Evolutionary conservation across 1,284 basidiomycete genomes (phyloP).

Genomic region (Flammula alnicola): DNA sequence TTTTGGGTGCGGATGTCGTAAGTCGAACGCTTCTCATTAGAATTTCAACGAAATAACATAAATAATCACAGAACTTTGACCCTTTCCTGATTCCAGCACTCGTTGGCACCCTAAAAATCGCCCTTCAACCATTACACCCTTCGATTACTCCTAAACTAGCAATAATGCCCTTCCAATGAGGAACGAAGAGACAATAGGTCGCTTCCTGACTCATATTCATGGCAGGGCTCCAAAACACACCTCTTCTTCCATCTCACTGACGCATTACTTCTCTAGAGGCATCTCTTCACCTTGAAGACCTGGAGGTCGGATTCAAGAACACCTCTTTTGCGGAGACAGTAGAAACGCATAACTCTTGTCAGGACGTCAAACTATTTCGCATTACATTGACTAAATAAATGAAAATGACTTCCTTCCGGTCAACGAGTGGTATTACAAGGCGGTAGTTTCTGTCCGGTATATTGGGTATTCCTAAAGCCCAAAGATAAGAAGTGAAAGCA

Average conservation of each 20-base stretch:
- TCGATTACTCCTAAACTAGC: conserved; percentile 35
- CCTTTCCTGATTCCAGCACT: conserved; percentile 63
- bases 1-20: conserved; percentile 77
- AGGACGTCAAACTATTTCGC: conserved; percentile 45
- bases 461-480: no score
- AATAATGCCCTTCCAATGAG: conserved; percentile 63
- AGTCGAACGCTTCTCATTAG: conserved; percentile 19
- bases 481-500: background rate
- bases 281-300: conserved; percentile 25
- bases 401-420: no score
- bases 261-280: conserved; percentile 9
- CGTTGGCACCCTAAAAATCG: conserved; percentile 53
- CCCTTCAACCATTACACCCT: conserved; percentile 36
- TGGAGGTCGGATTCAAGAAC: conserved; percentile 19
- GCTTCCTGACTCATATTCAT: conserved; percentile 31
- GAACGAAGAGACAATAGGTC: conserved; percentile 37
- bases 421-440: no score
- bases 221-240: conserved; percentile 24
- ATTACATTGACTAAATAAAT: conserved; percentile 26
- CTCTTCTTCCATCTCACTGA: background rate
- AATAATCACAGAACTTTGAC: conserved; percentile 63
- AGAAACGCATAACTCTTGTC: conserved; percentile 29
- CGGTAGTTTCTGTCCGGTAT: no score
- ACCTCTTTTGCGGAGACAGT: conserved; percentile 31
- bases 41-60: background rate